Percentiles rank a stretch among this genome's conserved stretches.
Conservation (phyloP, 352 stramenopile genomes). For the Saprolegnia diclina region DNA sequence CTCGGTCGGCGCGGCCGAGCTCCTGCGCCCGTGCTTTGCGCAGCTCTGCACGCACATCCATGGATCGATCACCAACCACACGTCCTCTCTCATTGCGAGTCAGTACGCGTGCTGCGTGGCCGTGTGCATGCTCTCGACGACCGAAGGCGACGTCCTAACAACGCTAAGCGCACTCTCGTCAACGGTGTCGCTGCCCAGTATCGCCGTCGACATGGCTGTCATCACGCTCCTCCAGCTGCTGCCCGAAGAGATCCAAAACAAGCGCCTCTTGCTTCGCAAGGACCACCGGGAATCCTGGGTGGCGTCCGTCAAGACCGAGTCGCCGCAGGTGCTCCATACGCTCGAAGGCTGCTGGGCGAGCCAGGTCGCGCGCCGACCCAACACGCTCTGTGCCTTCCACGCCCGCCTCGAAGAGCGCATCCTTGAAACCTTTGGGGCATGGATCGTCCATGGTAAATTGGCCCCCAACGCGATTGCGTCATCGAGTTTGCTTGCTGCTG, state of each 20-base stretch:
- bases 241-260: conserved; percentile 25
- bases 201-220: conserved; percentile 13
- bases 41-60: conserved; percentile 13
- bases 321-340: not conserved
- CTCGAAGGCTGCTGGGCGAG: conserved; percentile 5
- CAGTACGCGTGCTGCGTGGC: conserved; percentile 21
- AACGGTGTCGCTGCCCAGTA: not conserved
- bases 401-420: not conserved
- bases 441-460: conserved; percentile 1
- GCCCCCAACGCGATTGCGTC: not conserved
- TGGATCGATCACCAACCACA: not conserved
- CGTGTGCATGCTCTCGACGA: conserved; percentile 11
- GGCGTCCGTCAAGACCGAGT: not conserved
- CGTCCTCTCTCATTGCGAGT: conserved; percentile 6
- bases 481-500: not conserved
- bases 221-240: conserved; percentile 18
- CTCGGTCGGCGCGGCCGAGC: not conserved
- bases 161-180: not conserved
- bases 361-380: not conserved
- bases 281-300: conserved; percentile 10
- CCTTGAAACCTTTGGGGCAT: conserved; percentile 11
- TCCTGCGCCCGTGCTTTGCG: conserved; percentile 7
- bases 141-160: not conserved
- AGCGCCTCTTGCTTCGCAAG: conserved; percentile 6
- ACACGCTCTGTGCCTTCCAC: not conserved